Conservation (phyloP, 345 rosid genomes). For the Eucalyptus regnans region DNA sequence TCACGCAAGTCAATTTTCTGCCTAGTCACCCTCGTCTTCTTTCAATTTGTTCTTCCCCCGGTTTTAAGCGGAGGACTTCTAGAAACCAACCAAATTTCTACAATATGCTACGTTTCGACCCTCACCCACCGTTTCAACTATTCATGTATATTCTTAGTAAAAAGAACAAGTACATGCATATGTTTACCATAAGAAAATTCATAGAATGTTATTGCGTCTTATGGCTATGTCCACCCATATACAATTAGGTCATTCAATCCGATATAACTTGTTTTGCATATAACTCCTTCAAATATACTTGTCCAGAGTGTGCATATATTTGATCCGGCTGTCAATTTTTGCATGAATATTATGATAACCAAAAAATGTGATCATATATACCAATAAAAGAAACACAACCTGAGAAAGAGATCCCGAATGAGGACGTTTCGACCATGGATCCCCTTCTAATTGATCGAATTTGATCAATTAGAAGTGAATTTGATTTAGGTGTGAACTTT, state of each 20-base stretch:
- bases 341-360: accelerated
- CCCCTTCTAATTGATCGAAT: background rate
- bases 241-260: too few species aligned
- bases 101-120: background rate
- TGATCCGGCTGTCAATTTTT: too few species aligned
- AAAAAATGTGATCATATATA: too few species aligned
- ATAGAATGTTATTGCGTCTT: too few species aligned
- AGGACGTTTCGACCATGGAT: background rate
- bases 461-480: background rate
- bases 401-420: background rate
- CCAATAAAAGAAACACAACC: too few species aligned
- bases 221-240: too few species aligned
- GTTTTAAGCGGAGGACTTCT: background rate
- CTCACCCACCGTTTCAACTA: background rate
- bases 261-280: too few species aligned
- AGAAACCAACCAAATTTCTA: background rate
- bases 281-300: too few species aligned
- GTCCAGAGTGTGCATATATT: too few species aligned
- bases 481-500: background rate
- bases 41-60: background rate
- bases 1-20: background rate
- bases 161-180: background rate
- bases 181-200: too few species aligned
- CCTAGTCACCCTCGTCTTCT: background rate
- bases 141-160: background rate